Percentiles rank a stretch among this genome's conserved stretches.
Conservation (phyloP, 805 yeast species). For the Lipomyces yamadae region DNA sequence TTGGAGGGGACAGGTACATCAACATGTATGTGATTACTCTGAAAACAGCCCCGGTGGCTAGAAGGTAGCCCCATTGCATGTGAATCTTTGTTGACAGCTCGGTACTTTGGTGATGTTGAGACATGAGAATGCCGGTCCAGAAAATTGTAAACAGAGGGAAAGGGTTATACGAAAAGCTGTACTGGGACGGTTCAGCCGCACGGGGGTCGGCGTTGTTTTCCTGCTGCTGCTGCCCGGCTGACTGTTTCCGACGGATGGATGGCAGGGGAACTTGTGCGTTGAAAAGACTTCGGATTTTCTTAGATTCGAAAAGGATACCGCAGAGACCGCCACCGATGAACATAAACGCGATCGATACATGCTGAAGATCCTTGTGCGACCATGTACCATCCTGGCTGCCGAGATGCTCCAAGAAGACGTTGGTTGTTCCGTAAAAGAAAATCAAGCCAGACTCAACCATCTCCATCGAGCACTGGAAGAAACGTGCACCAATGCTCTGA, state of each 20-base stretch:
- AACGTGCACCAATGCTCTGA: slow-evolving; percentile 45
- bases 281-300: slow-evolving; percentile 41
- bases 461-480: slow-evolving; percentile 66
- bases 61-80: slow-evolving; percentile 87
- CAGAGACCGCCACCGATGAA: slow-evolving; percentile 90
- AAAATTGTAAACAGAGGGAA: slow-evolving; percentile 91
- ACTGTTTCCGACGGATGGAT: slow-evolving; percentile 11
- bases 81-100: slow-evolving; percentile 78
- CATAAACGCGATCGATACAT: slow-evolving; percentile 87
- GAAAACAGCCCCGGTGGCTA: slow-evolving; percentile 81
- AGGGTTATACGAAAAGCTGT: slow-evolving; percentile 80
- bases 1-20: slow-evolving; percentile 51
- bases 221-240: slow-evolving; percentile 4
- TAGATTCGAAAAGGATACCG: slow-evolving; percentile 81
- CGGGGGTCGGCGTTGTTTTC: slow-evolving; percentile 17
- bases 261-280: slow-evolving; percentile 24
- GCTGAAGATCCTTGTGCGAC: slow-evolving; percentile 90
- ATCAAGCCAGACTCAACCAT: slow-evolving; percentile 78
- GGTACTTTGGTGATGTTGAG: slow-evolving; percentile 89
- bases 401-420: slow-evolving; percentile 87
- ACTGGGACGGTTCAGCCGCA: slow-evolving; percentile 29
- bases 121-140: slow-evolving; percentile 97
- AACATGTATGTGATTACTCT: slow-evolving; percentile 68
- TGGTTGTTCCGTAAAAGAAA: slow-evolving; percentile 86
- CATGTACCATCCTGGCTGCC: slow-evolving; percentile 79